Evolutionary conservation across 164 flowering plant genomes (phyloP), one percentile per base, ranked within the genome.

Genomic region (Litsea cubeba): DNA sequence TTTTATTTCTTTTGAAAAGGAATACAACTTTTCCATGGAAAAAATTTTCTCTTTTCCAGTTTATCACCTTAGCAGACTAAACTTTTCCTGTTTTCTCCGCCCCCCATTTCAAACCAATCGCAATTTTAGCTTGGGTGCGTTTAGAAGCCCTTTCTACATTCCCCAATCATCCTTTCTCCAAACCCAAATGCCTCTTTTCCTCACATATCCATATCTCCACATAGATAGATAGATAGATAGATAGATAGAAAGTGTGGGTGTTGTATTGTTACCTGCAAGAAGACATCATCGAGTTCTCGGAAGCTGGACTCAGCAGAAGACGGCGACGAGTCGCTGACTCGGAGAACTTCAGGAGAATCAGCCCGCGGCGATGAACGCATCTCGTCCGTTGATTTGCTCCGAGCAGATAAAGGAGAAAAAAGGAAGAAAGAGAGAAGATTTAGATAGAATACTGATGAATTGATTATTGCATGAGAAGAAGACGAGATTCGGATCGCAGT

Each of bases 221-320:
- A 54, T 54, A 18, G 10, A 71, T 17, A 64, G 40, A 54, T 3
- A n/a, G 22, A 25, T 12, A 14, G 18, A 66, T 0, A 25, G 32
- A 71, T 4, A 50, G 26, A 40, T 23, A 70, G 18, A 70, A 0
- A 50, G 72, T 17, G 35, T 4, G 26, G 3, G 14, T 10, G 15
- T 23, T 11, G n/a, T 35, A 5, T 15, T n/a, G n/a, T 3, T 24
- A 88, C 92, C 92, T 89, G 92, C 82, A 89, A 81, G 85, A 87
- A 89, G 30, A 80, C 89, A 71, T 89, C 88, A 62, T 89, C 92
- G 5, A 83, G 87, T 73, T 86, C 88, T 23, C 92, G 85, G 70
- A 89, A 89, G 76, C 78, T 86, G 60, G 85, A 70, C 70, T 85
- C 86, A 24, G 80, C 78, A 1, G 86, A 79, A 15, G 80, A 76